These are phyloP conservation scores for Millerago galiae DNA, from an alignment of 805 yeast genomes.

Conservation along the genomic window DNA sequence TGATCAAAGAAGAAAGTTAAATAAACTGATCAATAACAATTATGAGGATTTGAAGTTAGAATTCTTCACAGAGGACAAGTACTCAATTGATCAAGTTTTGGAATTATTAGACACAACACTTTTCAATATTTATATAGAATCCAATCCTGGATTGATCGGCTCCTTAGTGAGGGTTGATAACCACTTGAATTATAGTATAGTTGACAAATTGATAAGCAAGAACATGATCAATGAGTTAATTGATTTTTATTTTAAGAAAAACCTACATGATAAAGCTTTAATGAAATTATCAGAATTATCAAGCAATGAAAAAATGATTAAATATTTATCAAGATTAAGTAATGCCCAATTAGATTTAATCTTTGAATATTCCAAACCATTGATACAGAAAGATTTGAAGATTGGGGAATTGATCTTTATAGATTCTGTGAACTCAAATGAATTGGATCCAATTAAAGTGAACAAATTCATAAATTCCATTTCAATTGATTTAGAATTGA, in stretches of 20 bases:
- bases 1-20: constrained; percentile 41
- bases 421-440: constrained; percentile 47
- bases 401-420: constrained; percentile 50
- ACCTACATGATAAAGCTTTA: constrained; percentile 61
- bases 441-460: constrained; percentile 44
- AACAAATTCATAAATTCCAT: constrained; percentile 42
- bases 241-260: constrained; percentile 67
- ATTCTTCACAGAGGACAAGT: constrained; percentile 11
- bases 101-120: constrained; percentile 66
- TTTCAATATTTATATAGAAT: constrained; percentile 66
- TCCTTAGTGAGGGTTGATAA: constrained; percentile 77
- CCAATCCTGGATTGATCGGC: constrained; percentile 67
- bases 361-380: constrained; percentile 40
- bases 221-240: constrained; percentile 60
- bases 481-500: constrained; percentile 27
- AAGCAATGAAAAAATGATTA: constrained; percentile 43
- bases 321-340: constrained; percentile 52
- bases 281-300: constrained; percentile 18
- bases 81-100: constrained; percentile 32
- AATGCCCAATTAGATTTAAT: constrained; percentile 45
- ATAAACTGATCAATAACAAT: constrained; percentile 22
- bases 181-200: constrained; percentile 58
- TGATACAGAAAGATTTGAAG: constrained; percentile 20
- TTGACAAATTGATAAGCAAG: constrained; percentile 39
- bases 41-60: constrained; percentile 12